A percentile compares a stretch with the other conserved stretches of the same genome.
Evolutionary conservation across 768 basidiomycete species (phyloP).

Genomic region (Podaxis sp.): DNA sequence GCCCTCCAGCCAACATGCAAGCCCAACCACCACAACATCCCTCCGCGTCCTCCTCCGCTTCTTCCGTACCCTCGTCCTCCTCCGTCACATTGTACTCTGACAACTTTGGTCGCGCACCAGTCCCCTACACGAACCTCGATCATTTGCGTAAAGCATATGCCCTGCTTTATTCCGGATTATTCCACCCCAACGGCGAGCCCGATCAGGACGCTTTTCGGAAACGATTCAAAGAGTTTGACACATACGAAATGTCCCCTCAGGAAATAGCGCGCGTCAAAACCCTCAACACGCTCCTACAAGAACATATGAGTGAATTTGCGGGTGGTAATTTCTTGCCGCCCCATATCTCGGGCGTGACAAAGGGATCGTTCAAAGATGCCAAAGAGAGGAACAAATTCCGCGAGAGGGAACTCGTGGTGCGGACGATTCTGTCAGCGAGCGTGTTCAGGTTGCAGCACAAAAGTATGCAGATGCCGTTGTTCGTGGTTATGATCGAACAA

Average conservation of each 20-base stretch:
- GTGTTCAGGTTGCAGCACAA: slow-evolving; percentile 11
- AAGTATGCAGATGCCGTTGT: slow-evolving; percentile 10
- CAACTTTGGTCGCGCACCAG: not conserved
- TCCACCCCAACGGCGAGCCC: slow-evolving; percentile 12
- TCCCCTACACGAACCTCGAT: slow-evolving; percentile 7
- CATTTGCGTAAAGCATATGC: slow-evolving; percentile 12
- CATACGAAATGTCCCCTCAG: slow-evolving; percentile 12
- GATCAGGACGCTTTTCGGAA: slow-evolving; percentile 3
- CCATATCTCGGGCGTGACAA: slow-evolving; percentile 9
- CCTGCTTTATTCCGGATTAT: slow-evolving; percentile 8
- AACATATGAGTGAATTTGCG: slow-evolving; percentile 13
- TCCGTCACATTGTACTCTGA: not conserved
- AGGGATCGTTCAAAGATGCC: slow-evolving; percentile 6
- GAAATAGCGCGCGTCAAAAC: slow-evolving; percentile 6
- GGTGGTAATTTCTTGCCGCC: slow-evolving; percentile 15
- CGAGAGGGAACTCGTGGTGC: slow-evolving; percentile 5
- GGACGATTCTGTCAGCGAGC: slow-evolving; percentile 8
- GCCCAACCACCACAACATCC: not conserved
- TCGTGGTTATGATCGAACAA: slow-evolving; percentile 12
- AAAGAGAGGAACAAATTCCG: slow-evolving; percentile 14
- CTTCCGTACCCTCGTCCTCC: slow-evolving; percentile 6
- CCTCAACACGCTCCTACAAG: slow-evolving; percentile 9
- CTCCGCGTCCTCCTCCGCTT: not conserved
- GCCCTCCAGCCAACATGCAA: slow-evolving; percentile 7
- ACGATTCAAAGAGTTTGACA: slow-evolving; percentile 9